phyloP scores from a whole-genome alignment of 1,284 basidiomycete genomes.

The Rhodotorula glutinis region DNA sequence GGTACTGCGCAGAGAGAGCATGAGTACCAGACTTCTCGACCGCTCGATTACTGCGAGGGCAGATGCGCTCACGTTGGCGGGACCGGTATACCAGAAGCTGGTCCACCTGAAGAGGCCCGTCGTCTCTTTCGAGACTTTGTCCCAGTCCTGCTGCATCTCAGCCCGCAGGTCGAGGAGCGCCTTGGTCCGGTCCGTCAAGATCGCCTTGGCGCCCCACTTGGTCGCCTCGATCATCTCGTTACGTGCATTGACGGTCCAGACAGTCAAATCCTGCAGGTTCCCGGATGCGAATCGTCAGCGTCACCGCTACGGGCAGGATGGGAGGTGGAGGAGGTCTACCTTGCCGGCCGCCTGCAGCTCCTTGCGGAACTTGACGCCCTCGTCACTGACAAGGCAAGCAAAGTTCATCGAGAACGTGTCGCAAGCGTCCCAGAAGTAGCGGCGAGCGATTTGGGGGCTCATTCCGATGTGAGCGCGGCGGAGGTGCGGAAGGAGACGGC shows the following conservation, averaged over 20 bases:
- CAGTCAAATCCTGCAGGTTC: slow-evolving; percentile 52
- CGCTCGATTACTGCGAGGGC: too few relatives aligned
- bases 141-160: slow-evolving; percentile 53
- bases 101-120: slow-evolving; percentile 25
- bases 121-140: slow-evolving; percentile 31
- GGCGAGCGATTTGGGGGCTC: slow-evolving; percentile 61
- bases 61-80: slow-evolving; percentile 31
- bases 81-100: slow-evolving; percentile 29
- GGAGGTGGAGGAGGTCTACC: slow-evolving; percentile 48
- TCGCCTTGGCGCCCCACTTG: slow-evolving; percentile 83
- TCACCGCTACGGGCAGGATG: not conserved
- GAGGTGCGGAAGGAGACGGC: slow-evolving; percentile 72
- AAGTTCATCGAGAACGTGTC: slow-evolving; percentile 87
- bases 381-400: slow-evolving; percentile 65
- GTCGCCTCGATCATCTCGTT: slow-evolving; percentile 94
- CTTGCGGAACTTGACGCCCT: slow-evolving; percentile 66
- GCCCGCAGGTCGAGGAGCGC: slow-evolving; percentile 70
- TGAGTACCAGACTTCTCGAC: not conserved
- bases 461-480: slow-evolving; percentile 80
- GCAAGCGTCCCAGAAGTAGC: slow-evolving; percentile 88
- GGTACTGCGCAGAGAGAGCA: slow-evolving; percentile 4
- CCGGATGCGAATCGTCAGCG: not conserved
- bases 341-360: slow-evolving; percentile 79
- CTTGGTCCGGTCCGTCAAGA: slow-evolving; percentile 81
- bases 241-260: slow-evolving; percentile 93